Evolutionary conservation across 805 yeast species (phyloP).

Genomic region (Hagleromyces aurorensis): DNA sequence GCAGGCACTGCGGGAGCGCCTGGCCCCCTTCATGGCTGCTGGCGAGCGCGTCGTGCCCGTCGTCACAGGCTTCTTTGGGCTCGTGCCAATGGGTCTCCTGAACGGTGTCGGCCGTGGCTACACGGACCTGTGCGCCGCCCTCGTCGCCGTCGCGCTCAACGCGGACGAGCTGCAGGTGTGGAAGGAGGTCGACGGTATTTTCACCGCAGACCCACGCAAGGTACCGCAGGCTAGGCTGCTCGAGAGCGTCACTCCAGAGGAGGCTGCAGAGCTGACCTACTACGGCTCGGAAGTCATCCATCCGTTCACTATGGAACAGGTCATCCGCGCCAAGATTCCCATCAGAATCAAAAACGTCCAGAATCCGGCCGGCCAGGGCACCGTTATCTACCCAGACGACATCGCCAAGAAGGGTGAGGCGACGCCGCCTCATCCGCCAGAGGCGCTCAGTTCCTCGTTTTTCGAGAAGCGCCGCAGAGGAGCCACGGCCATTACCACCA

Average conservation of each 20-base stretch:
- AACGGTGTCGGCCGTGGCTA: constrained; percentile 96
- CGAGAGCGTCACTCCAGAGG: constrained; percentile 91
- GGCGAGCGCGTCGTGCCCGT: constrained; percentile 60
- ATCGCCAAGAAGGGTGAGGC: constrained; percentile 75
- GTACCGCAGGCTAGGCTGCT: constrained; percentile 83
- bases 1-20: constrained; percentile 41
- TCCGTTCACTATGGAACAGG: constrained; percentile 99
- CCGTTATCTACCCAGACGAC: constrained; percentile 89
- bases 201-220: constrained; percentile 96
- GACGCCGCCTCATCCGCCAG: constrained; percentile 95
- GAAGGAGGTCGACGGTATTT: constrained; percentile 99
- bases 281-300: constrained; percentile 98
- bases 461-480: constrained; percentile 47
- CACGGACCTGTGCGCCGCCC: constrained; percentile 95
- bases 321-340: constrained; percentile 90
- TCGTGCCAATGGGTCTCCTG: constrained; percentile 90
- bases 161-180: constrained; percentile 96
- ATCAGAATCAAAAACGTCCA: constrained; percentile 94
- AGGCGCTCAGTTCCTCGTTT: constrained; percentile 42
- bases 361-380: constrained; percentile 89
- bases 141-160: constrained; percentile 83
- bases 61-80: constrained; percentile 91
- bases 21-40: constrained; percentile 35
- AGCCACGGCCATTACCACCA: constrained; percentile 95
- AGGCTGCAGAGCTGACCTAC: constrained; percentile 96